phyloP scores from a whole-genome alignment of 1,139 yeast genomes.

The Lodderomyces oxycetoniae region DNA sequence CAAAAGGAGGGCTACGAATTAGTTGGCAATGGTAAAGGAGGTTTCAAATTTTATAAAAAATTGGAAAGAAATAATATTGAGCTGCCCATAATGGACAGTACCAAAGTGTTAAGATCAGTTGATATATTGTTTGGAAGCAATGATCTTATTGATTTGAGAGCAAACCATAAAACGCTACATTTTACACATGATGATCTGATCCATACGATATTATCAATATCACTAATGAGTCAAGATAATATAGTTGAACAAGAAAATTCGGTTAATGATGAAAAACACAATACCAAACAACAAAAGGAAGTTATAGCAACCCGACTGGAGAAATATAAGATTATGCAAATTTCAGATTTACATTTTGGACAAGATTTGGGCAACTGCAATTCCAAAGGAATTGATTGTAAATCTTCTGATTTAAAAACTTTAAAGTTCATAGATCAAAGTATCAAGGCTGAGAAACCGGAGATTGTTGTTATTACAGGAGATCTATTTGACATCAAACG shows the following conservation, averaged over 20 bases:
- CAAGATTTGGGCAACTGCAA: slow-evolving; percentile 26
- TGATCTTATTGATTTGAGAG: slow-evolving; percentile 19
- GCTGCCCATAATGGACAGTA: slow-evolving; percentile 10
- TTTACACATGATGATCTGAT: slow-evolving; percentile 9
- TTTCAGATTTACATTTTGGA: slow-evolving; percentile 41
- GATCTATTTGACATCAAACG: slow-evolving; percentile 29
- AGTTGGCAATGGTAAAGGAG: slow-evolving; percentile 3
- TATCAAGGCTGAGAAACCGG: slow-evolving; percentile 28
- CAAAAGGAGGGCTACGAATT: slow-evolving; percentile 10
- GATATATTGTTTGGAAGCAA: slow-evolving; percentile 26
- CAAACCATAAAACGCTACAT: slow-evolving; percentile 12
- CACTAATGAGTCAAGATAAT: slow-evolving; percentile 9
- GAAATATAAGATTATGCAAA: slow-evolving; percentile 32
- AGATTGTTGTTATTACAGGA: slow-evolving; percentile 40
- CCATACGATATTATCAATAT: slow-evolving; percentile 14
- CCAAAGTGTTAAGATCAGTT: slow-evolving; percentile 19
- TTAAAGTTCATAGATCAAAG: slow-evolving; percentile 26
- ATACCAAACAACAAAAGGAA: slow-evolving; percentile 1
- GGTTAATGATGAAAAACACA: too few relatives aligned
- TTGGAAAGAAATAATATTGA: slow-evolving; percentile 6
- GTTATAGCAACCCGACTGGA: slow-evolving; percentile 4
- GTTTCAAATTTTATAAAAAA: slow-evolving; percentile 12
- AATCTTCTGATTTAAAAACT: slow-evolving; percentile 27
- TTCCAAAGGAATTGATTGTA: slow-evolving; percentile 1
- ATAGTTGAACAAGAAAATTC: background rate